These are phyloP conservation scores for Monosporascus sp. DNA, from an alignment of 2,329 filamentous ascomycete genomes.

Conservation along the genomic window DNA sequence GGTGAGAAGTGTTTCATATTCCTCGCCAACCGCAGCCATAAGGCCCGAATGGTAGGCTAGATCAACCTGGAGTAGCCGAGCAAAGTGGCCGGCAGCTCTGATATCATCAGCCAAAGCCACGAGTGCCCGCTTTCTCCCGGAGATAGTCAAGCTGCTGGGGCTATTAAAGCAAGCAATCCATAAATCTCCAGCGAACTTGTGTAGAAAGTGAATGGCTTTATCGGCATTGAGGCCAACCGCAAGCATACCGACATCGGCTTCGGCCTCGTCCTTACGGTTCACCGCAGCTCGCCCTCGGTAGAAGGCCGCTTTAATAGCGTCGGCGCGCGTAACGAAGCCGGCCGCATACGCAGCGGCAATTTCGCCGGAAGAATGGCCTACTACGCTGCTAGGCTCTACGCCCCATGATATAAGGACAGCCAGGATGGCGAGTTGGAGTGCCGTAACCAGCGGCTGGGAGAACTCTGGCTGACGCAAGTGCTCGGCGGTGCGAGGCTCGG, in stretches of 20 bases:
- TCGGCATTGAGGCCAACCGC: too few relatives aligned
- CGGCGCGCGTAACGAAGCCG: neutral
- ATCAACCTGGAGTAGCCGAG: constrained; percentile 16
- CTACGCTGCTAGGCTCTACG: constrained; percentile 2
- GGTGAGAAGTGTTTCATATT: constrained; percentile 8
- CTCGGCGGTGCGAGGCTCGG: too few relatives aligned
- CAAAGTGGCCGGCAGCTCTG: constrained; percentile 13
- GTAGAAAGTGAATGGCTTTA: too few relatives aligned
- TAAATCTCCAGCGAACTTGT: too few relatives aligned
- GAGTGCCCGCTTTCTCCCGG: constrained; percentile 2
- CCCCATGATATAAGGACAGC: constrained; percentile 8
- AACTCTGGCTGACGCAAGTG: too few relatives aligned
- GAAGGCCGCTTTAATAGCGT: constrained; percentile 12
- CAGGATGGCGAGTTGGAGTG: constrained; percentile 9
- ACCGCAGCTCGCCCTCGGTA: constrained; percentile 15
- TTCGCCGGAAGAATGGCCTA: constrained; percentile 19
- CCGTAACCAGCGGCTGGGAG: constrained; percentile 15
- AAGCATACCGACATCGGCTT: neutral
- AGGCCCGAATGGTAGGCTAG: constrained; percentile 15
- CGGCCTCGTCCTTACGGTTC: neutral
- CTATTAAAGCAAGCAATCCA: constrained; percentile 27
- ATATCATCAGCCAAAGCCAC: constrained; percentile 1
- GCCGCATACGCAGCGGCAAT: constrained; percentile 14
- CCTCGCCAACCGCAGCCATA: constrained; percentile 6
- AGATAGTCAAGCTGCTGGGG: constrained; percentile 21